Base-by-base conservation (phyloP, 2,329 filamentous ascomycete genomes). In the Phaeosphaeria sp. region DNA sequence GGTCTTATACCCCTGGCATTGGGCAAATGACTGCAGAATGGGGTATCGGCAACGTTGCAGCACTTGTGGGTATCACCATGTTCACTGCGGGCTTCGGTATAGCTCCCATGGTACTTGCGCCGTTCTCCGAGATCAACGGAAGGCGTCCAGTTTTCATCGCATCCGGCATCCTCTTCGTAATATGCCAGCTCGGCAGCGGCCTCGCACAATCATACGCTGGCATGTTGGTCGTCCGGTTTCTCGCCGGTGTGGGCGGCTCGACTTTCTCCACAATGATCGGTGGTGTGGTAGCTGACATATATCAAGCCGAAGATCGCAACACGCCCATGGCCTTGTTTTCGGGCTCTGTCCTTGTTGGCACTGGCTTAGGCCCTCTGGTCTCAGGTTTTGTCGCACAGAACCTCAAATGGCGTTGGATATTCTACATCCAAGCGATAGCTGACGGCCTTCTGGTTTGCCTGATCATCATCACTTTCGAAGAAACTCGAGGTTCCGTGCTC, bases 241-340 rank as follows among this genome's bases (percentile, higher is more conserved):
- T 95, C 47, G 85, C 88, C 10, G 93, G 93, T 1, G 86, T 88
- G n/a, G 91, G 90, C 6, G 89, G 87, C 6, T 92, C 89, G 49
- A 87, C 85, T 0, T 96, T 96, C 72, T 92, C 90, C 46, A 95
- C 92, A 21, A 93, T 97, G 84, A 90, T 96, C 0, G 93, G 93
- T n/a, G 93, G 93, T 3, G 90, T 97, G 3, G 89, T 97, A 42
- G 90, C 90, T 50, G 93, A 97, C 71, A 85, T 97, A 57, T 97
- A 93, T 79, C 86, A 89, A 48, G 87, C 91, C 10, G 80, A 90
- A 58, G 88, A 91, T 46, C 84, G 94, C 33, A 97, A 97, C 68
- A 92, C 90, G 0, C 91, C 93, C 0, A 97, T 97, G 94, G 89
- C 92, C 0, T 73, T 96, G 0, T 97, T 96, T 75, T 90, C 90